Evolutionary conservation across 768 basidiomycete species (phyloP), one percentile per base, ranked within the genome.

Genomic region (Leucocoprinus leucothites): DNA sequence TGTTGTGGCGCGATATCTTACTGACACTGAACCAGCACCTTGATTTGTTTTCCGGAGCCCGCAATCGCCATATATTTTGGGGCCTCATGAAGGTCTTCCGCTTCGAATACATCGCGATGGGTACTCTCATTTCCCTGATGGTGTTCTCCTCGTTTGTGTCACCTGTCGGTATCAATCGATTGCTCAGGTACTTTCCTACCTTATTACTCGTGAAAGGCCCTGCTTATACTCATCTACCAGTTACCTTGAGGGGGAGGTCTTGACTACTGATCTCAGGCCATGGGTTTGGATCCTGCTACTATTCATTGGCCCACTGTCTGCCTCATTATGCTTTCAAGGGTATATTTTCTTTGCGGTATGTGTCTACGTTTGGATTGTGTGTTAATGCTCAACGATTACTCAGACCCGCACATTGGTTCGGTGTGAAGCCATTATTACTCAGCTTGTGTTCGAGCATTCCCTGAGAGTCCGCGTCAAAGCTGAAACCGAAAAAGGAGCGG

Each of bases 211-310:
- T 11, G 24, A 41, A 19, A 43, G 26, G 21, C 43, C 11, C 26
- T 14, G 11, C 48, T 48, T 44, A 41, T 22, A 53, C 35, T 31
- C 14, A 13, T 22, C 24, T 9, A 40, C 19, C 51, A 84, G 78
- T 36, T 83, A 86, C 61, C 66, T 89, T n/a, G 85, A 87, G 66
- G 74, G 63, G 3, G 68, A 71, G 16, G 82, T 81, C 3, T 62
- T 73, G 52, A 73, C 68, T 25, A 75, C 82, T 0, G 61, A 68
- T 9, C 67, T 84, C 19, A 76, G 76, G 38, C 87, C 87, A 1
- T 87, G 86, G 80, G 78, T 88, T 9, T 89, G 87, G 86, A 77
- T 88, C 19, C 24, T 68, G 0, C 69, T 69, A 61, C 69, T 84
- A 9, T 77, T 82, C 61, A 40, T 78, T 3, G 82, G 80, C 18